phyloP scores from a whole-genome alignment of 768 basidiomycete genomes.

The Tylopilus plumbeoviolaceoides region DNA sequence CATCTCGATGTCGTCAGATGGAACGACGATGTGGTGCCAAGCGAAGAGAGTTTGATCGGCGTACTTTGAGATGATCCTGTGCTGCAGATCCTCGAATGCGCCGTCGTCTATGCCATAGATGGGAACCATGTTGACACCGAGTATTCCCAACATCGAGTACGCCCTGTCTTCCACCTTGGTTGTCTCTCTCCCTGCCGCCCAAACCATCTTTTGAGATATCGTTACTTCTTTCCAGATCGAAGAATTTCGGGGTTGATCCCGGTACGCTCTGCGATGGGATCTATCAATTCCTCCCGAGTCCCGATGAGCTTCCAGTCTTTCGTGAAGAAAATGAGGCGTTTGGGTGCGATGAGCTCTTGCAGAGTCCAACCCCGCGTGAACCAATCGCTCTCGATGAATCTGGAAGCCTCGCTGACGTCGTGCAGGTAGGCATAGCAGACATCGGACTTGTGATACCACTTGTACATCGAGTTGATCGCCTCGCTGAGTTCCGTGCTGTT shows the following conservation, averaged over 20 bases:
- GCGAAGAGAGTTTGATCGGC: conserved; percentile 27
- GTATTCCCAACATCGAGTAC: conserved; percentile 29
- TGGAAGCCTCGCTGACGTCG: conserved; percentile 17
- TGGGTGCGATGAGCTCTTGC: conserved; percentile 31
- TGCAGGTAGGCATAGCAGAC: conserved; percentile 29
- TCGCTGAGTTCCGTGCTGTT: conserved; percentile 28
- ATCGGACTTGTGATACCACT: conserved; percentile 28
- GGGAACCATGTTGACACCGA: conserved; percentile 17
- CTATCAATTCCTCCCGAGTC: conserved; percentile 11
- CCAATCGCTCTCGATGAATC: conserved; percentile 26
- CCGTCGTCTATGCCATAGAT: conserved; percentile 24
- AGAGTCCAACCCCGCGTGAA: conserved; percentile 31
- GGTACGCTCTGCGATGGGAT: conserved; percentile 11
- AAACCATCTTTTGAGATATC: conserved; percentile 26
- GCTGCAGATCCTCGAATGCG: conserved; percentile 26
- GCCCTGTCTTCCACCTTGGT: conserved; percentile 26
- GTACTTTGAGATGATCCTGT: conserved; percentile 16
- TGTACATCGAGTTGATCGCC: conserved; percentile 32
- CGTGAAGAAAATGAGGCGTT: conserved; percentile 22
- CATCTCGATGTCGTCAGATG: conserved; percentile 13
- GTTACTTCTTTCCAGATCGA: conserved; percentile 1
- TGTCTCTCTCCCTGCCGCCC: conserved; percentile 26
- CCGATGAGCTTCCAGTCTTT: conserved; percentile 23
- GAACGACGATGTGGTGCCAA: conserved; percentile 15
- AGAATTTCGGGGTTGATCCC: conserved; percentile 19